Base-by-base conservation (phyloP, 2,329 filamentous ascomycete species). In the Passalora sequoiae region DNA sequence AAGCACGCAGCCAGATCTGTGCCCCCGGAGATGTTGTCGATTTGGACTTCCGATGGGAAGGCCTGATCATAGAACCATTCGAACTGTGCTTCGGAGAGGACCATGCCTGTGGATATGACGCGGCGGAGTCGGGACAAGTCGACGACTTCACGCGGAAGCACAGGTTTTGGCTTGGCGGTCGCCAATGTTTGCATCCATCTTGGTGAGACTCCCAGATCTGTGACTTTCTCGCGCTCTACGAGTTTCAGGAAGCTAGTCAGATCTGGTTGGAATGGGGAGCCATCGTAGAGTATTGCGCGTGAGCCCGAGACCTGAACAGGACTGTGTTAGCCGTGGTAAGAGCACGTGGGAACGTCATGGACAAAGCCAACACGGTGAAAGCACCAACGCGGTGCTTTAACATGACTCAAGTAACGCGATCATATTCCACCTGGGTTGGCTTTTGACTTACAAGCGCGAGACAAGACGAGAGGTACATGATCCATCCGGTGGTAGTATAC, bases 61-160 rank as follows among this genome's bases (percentile, higher is more conserved):
- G 73, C 85, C 6, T 71, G 67, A 53, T 87, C 82, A 60, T 89
- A 82, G 64, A 83, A 80, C 86, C 87, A 94, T 59, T 88, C 81
- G 59, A 89, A 91, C 24, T 87, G 69, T 28, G 83, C 77, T 37
- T 89, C 80, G 0, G 84, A 79, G 2, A 92, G 72, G 0, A 92
- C 86, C 85, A 91, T 91, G 3, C 87, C 87, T 0, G 87, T 94
- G 40, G 77, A 83, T 1, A 74, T 80, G 21, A 91, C 84, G 3
- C 71, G 63, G 20, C 69, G 68, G 19, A 94, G 69, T 4, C 63
- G 66, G 6, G 75, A 77, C 22, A 94, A 65, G 55, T 91, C 77
- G 1, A 76, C 73, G 6, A 81, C 66, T 1, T 81, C 68, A 8
- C 76, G 73, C 0, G 86, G 86, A 0, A 69, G 66, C 16, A 64